Base-by-base conservation (phyloP, 2,329 filamentous ascomycete genomes). In the Trichoderma cornu-damae region DNA sequence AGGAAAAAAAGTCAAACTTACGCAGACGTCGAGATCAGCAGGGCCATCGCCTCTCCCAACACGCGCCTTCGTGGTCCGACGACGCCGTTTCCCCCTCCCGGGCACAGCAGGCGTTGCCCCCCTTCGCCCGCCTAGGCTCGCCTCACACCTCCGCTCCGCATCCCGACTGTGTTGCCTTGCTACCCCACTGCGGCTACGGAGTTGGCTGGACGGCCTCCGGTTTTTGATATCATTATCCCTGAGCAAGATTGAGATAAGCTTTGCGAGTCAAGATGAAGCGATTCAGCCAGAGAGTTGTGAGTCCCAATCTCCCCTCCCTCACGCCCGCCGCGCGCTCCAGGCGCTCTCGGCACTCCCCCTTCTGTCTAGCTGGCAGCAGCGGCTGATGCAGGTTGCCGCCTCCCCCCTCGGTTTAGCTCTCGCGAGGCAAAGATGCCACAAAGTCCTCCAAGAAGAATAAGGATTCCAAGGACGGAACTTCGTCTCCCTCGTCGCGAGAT, bases 261-360 rank as follows among this genome's bases (percentile, higher is more conserved):
- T 60, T 48, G 60, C 57, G 16, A 75, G 74, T 18, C 75, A 88
- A 82, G 76, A 96, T 97, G 93, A 96, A 96, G 80, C 89, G 90
- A 74, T 96, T 97, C 77, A 89, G 91, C 77, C 90, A 96, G 81
- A 90, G 89, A 88, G 91, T 96, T 43, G 64, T 67, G 40, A 61
- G 64, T 65, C 4, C 12, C 56, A 20, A n/a, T n/a, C n/a, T n/a
- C 18, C 46, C 14, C 32, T 55, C 30, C 49, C 52, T 40, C 24
- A 55, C 42, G 32, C 54, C 16, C 12, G 35, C 28, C 24, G 32
- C 26, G 37, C 61, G 63, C 30, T 61, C 61, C 59, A 49, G 61
- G 62, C 65, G 63, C 65, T 66, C 63, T 60, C 58, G 65, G 67
- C 67, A 61, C 57, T 60, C 32, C 40, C 60, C 35, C 22, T 42